Evolutionary conservation across 2,329 filamentous ascomycete species (phyloP).

Genomic region (Phaeoacremonium minimum): DNA sequence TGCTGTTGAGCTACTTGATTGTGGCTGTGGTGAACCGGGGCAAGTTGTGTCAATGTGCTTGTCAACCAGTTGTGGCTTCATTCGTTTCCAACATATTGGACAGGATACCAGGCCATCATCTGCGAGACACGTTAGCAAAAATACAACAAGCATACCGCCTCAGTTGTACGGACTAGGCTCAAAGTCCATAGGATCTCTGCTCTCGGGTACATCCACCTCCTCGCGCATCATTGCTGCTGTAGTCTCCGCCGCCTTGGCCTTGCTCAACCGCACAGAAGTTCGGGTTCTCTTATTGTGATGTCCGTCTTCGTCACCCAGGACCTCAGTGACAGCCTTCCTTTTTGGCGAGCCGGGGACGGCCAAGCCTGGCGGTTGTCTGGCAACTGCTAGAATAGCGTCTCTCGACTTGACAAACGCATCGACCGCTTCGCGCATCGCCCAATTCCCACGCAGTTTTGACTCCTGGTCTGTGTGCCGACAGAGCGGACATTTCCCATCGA

Average conservation of each 20-base stretch:
- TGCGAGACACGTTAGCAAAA: conserved; percentile 14
- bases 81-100: conserved; percentile 73
- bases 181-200: conserved; percentile 27
- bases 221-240: conserved; percentile 28
- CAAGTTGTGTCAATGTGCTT: conserved; percentile 71
- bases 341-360: conserved; percentile 36
- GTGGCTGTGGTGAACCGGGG: conserved; percentile 28
- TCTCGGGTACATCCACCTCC: conserved; percentile 19
- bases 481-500: conserved; percentile 82
- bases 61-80: conserved; percentile 77
- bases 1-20: conserved; percentile 17
- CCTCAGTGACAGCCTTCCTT: conserved; percentile 38
- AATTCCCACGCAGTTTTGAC: conserved; percentile 78
- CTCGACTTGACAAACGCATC: conserved; percentile 70
- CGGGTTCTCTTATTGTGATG: conserved; percentile 44
- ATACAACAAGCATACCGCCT: too few species aligned
- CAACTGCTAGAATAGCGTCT: conserved; percentile 58
- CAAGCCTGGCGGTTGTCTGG: conserved; percentile 37
- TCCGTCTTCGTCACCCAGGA: conserved; percentile 19
- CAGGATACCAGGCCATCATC: conserved; percentile 78
- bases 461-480: conserved; percentile 80
- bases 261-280: conserved; percentile 46
- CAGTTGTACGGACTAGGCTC: conserved; percentile 22
- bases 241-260: conserved; percentile 29
- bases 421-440: conserved; percentile 79